These are phyloP conservation scores for Allium cepa DNA, from an alignment of 106 monocot species.

Conservation along the genomic window DNA sequence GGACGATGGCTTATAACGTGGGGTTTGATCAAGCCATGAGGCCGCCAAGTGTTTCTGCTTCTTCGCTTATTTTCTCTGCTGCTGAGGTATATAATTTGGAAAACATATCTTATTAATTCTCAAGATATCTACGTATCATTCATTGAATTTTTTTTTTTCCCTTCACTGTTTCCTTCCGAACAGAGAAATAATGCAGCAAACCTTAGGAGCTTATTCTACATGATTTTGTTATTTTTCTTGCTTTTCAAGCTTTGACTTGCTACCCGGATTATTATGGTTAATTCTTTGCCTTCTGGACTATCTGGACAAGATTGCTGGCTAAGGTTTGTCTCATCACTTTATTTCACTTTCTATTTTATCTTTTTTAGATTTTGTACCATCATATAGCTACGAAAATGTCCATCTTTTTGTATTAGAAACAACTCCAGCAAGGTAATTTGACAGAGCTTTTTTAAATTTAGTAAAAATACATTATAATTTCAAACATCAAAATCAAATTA, in stretches of 20 bases:
- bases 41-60: slow-evolving; percentile 34
- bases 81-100: slow-evolving; percentile 11
- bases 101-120: neutral
- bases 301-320: too few relatives aligned
- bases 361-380: too few relatives aligned
- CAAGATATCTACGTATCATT: neutral
- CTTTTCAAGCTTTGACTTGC: slow-evolving; percentile 4
- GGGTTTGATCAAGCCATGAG: slow-evolving; percentile 24
- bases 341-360: too few relatives aligned
- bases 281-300: too few relatives aligned
- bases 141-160: neutral
- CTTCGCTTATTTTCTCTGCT: slow-evolving; percentile 14
- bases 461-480: too few relatives aligned
- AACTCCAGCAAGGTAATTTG: too few relatives aligned
- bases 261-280: too few relatives aligned
- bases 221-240: slow-evolving; percentile 4
- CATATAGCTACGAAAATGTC: too few relatives aligned
- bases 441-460: too few relatives aligned
- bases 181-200: neutral
- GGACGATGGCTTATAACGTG: slow-evolving; percentile 76
- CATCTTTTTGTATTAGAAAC: too few relatives aligned
- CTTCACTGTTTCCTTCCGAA: neutral
- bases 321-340: too few relatives aligned
- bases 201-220: slow-evolving; percentile 2
- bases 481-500: too few relatives aligned